Percentiles rank a stretch among this genome's conserved stretches.
These are phyloP conservation scores for Pilobolus umbonatus DNA, from an alignment of 192 early-diverging fungal genomes.

Conservation along the genomic window DNA sequence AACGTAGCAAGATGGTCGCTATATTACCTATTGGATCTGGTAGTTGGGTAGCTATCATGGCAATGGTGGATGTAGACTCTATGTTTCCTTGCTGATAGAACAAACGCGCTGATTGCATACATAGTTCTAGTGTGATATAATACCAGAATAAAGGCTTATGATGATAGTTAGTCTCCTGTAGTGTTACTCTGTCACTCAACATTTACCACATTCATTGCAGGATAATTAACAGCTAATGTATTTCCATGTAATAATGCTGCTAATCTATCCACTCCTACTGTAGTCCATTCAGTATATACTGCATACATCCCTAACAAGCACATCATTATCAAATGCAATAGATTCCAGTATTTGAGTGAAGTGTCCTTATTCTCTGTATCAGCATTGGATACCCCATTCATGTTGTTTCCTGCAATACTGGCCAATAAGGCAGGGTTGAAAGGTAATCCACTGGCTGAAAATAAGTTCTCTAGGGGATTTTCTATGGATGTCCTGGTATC, in stretches of 20 bases:
- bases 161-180: background rate
- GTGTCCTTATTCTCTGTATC: conserved; percentile 14
- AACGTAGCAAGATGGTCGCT: conserved; percentile 44
- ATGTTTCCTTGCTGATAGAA: conserved; percentile 40
- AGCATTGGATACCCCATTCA: conserved; percentile 11
- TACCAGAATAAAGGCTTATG: conserved; percentile 51
- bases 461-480: background rate
- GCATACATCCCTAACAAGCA: conserved; percentile 37
- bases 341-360: conserved; percentile 44
- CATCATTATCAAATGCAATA: conserved; percentile 45
- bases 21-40: conserved; percentile 45
- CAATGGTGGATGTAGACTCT: conserved; percentile 35
- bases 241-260: conserved; percentile 9
- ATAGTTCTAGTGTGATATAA: conserved; percentile 46
- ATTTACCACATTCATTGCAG: conserved; percentile 18
- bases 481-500: conserved; percentile 7
- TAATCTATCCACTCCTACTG: conserved; percentile 10
- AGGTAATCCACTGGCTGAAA: background rate
- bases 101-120: conserved; percentile 44
- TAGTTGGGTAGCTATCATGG: conserved; percentile 38
- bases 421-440: conserved; percentile 19
- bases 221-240: background rate
- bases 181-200: background rate
- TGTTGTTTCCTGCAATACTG: conserved; percentile 9
- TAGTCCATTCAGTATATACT: conserved; percentile 32